Conservation (phyloP, 768 basidiomycete species). For the Dioszegia hungarica region DNA sequence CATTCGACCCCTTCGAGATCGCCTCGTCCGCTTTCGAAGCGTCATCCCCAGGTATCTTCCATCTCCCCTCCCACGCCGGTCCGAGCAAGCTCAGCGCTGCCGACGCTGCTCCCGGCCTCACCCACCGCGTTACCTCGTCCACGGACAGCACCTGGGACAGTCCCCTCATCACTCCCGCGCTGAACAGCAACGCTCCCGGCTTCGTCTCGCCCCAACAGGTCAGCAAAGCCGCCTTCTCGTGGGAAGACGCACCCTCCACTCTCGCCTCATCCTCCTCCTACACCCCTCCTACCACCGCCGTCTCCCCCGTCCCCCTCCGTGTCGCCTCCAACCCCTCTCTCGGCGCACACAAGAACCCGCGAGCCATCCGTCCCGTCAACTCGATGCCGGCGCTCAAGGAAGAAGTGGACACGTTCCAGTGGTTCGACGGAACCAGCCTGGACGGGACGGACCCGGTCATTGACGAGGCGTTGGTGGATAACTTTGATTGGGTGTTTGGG, state of each 20-base stretch:
- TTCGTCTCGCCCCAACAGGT: slow-evolving; percentile 1
- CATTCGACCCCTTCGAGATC: slow-evolving; percentile 28
- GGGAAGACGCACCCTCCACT: slow-evolving; percentile 28
- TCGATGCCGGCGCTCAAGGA: slow-evolving; percentile 43
- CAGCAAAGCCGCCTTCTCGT: slow-evolving; percentile 16
- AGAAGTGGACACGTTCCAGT: slow-evolving; percentile 24
- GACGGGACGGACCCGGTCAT: slow-evolving; percentile 1
- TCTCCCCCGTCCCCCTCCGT: slow-evolving; percentile 18
- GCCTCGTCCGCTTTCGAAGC: slow-evolving; percentile 20
- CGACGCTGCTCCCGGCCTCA: slow-evolving; percentile 3
- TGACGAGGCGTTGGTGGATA: slow-evolving; percentile 25
- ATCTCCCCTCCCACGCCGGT: slow-evolving; percentile 21
- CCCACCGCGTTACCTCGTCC: slow-evolving; percentile 13
- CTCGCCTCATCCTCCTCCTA: slow-evolving; percentile 21
- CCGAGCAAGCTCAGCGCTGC: slow-evolving; percentile 4
- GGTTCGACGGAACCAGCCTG: slow-evolving; percentile 26
- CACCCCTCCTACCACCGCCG: slow-evolving; percentile 19
- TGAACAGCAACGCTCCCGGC: slow-evolving; percentile 1
- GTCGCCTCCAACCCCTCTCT: slow-evolving; percentile 37
- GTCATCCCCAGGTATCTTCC: slow-evolving; percentile 28
- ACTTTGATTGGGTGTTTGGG: slow-evolving; percentile 35
- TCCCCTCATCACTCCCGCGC: slow-evolving; percentile 23
- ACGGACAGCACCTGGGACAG: slow-evolving; percentile 22
- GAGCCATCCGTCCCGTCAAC: slow-evolving; percentile 15
- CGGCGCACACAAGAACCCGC: slow-evolving; percentile 19